Conservation (phyloP, 2,329 filamentous ascomycete genomes). For the Fusarium ambrosium region DNA sequence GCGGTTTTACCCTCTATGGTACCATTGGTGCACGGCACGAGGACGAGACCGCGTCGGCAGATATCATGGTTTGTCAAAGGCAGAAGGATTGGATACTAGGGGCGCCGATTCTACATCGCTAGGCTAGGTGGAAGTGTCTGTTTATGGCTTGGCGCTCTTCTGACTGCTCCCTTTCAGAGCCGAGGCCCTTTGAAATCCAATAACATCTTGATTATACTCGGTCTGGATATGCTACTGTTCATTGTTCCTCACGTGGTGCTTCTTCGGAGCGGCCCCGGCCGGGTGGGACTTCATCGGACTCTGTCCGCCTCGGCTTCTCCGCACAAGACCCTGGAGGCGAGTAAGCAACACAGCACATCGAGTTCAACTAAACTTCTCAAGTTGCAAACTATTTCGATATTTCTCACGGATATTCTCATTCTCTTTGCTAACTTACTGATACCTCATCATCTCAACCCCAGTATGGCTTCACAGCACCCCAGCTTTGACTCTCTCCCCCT, state of each 20-base stretch:
- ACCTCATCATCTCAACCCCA: not conserved
- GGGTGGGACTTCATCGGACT: not conserved
- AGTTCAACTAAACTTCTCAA: not conserved
- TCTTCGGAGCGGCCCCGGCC: not conserved
- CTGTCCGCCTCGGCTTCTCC: not conserved
- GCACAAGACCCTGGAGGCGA: not conserved
- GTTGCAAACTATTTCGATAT: not conserved
- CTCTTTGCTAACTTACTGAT: not conserved
- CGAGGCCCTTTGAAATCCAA: not conserved
- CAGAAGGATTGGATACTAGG: slow-evolving; percentile 28
- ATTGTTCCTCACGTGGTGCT: not conserved
- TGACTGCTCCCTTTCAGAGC: not conserved
- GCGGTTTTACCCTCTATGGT: slow-evolving; percentile 14
- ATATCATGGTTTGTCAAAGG: slow-evolving; percentile 30
- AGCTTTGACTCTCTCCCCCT: slow-evolving; percentile 9
- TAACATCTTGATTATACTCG: not conserved
- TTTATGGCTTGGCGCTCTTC: not conserved
- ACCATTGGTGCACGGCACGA: not conserved
- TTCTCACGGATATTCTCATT: not conserved
- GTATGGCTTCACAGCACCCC: slow-evolving; percentile 2
- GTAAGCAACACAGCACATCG: not conserved
- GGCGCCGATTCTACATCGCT: slow-evolving; percentile 28
- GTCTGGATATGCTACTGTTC: not conserved
- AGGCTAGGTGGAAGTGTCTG: not conserved
- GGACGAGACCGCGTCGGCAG: slow-evolving; percentile 4